Conservation (phyloP, 208 protist species). For the Paratrypanosoma confusum region DNA sequence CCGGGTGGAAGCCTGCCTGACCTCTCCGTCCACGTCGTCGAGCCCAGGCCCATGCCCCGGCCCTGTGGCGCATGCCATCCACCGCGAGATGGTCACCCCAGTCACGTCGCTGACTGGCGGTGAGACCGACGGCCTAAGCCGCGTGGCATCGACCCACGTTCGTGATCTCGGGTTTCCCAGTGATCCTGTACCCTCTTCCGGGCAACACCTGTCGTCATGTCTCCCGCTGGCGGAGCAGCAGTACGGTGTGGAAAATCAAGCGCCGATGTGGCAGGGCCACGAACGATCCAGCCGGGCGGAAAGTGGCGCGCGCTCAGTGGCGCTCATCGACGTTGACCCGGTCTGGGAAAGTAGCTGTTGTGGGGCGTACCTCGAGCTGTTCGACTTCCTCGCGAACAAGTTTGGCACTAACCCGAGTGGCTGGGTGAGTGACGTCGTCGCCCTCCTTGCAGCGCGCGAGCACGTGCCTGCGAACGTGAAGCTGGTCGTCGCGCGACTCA, state of each 20-base stretch:
- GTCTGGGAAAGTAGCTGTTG: constrained; percentile 28
- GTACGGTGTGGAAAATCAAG: neutral
- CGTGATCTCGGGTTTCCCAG: too few species aligned
- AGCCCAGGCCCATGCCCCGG: too few species aligned
- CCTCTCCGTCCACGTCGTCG: too few species aligned
- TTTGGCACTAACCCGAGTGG: constrained; percentile 2
- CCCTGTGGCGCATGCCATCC: too few species aligned
- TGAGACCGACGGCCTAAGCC: too few species aligned
- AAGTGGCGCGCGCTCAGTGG: too few species aligned
- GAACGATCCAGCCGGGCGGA: neutral
- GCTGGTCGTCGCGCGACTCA: constrained; percentile 44
- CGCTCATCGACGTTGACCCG: constrained; percentile 9
- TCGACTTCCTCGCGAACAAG: constrained; percentile 20
- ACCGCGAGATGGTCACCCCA: too few species aligned
- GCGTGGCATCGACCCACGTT: too few species aligned
- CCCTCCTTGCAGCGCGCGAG: constrained; percentile 11
- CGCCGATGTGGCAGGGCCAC: neutral
- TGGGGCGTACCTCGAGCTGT: constrained; percentile 16
- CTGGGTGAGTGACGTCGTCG: constrained; percentile 60
- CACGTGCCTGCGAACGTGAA: constrained; percentile 22
- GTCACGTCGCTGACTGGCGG: too few species aligned
- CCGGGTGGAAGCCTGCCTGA: too few species aligned
- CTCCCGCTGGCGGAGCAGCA: neutral
- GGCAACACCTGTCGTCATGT: too few species aligned
- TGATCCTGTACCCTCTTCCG: too few species aligned